Evolutionary conservation across 2,329 filamentous ascomycete genomes (phyloP), one percentile per base, ranked within the genome.

Genomic region (Pseudomassariella vexata): DNA sequence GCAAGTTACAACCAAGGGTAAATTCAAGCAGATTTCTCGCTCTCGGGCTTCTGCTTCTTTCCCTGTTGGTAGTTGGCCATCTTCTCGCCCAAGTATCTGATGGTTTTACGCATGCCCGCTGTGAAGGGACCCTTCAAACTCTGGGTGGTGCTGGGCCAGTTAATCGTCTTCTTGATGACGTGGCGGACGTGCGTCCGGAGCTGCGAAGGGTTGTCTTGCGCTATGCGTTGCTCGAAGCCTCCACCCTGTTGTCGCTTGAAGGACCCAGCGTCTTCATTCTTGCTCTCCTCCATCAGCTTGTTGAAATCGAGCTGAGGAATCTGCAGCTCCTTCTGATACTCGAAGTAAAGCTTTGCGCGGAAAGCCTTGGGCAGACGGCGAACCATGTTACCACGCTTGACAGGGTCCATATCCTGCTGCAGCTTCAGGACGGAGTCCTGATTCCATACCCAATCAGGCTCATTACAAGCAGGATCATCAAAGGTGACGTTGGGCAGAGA

Each of bases 351-450:
- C 37, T 87, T 89, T 33, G 84, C 77, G 22, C 92, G 78, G 70
- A 98, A 96, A 5, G 79, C 72, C 48, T 83, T 82, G 4, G 92
- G 92, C 9, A 98, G 67, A 9, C 92, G 82, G 5, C 92, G 79
- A 8, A 98, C 90, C 86, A 98, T 98, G 59, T 98, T 98, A 12
- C 85, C 87, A 36, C 92, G 80, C 50, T 85, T 88, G 36, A 85
- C 64, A 0, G 89, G 85, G 48, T 95, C 85, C 88, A 96, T 94
- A 50, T 96, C 88, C 59, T 98, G 92, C 24, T 73, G 69, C 14
- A 98, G 66, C 11, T 65, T 70, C 44, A 85, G 71, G 44, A 92
- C 79, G 17, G 76, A 67, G 9, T 69, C 60, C 0, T 73, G 61
- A 42, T 83, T 76, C 31, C 75, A 70, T 33, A 78, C 67, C 79